phyloP scores from a whole-genome alignment of 148 eudicot species.

The Suaeda aralocaspica region DNA sequence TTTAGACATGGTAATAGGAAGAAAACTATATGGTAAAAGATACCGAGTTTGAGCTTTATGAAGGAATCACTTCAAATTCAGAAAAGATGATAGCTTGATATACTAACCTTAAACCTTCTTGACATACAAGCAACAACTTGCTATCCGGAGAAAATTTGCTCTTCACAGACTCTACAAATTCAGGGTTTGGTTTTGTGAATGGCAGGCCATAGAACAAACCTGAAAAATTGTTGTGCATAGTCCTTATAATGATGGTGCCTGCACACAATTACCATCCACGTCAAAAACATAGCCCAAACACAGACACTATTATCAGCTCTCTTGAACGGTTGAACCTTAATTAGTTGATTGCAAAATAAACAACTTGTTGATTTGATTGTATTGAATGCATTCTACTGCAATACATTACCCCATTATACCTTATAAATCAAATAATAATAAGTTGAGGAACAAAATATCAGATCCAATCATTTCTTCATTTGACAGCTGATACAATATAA shows the following conservation, averaged over 20 bases:
- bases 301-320: not conserved
- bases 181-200: slow-evolving; percentile 87
- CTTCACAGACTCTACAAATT: slow-evolving; percentile 71
- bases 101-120: slow-evolving; percentile 84
- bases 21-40: not conserved
- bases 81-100: not conserved
- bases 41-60: not conserved
- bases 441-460: not conserved
- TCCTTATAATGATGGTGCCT: slow-evolving; percentile 81
- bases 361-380: too few species aligned
- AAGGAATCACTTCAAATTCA: not conserved
- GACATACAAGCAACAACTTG: slow-evolving; percentile 80
- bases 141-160: slow-evolving; percentile 69
- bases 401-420: not conserved
- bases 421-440: not conserved
- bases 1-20: not conserved
- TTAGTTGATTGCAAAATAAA: not conserved
- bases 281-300: not conserved
- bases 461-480: not conserved
- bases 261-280: slow-evolving; percentile 21
- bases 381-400: not conserved
- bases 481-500: not conserved
- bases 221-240: slow-evolving; percentile 77
- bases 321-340: not conserved
- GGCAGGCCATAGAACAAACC: slow-evolving; percentile 85